Evolutionary conservation across 2,329 filamentous ascomycete genomes (phyloP), one percentile per base, ranked within the genome.

Genomic region (Hypocreales sp.): DNA sequence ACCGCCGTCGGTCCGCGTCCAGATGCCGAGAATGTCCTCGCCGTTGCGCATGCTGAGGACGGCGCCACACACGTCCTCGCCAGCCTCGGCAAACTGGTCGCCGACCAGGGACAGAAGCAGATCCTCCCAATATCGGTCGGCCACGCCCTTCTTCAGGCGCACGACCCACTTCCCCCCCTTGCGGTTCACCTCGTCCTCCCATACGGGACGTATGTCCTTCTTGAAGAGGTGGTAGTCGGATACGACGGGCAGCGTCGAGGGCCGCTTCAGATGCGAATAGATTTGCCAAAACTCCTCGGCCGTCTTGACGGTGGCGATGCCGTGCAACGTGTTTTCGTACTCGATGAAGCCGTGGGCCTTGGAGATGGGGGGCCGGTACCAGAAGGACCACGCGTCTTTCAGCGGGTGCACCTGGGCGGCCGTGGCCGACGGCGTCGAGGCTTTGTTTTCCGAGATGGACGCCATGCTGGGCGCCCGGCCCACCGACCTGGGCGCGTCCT

Each of bases 151-250:
- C 69, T 93, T 94, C 49, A 98, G 61, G 39, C 87, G 71, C 50
- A 98, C 76, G 38, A 94, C 86, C 87, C 87, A 98, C 59, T 98
- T 98, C 27, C 90, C 90, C 29, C 90, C 90, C 40, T 76, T 79
- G 53, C 83, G 90, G 58, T 98, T 98, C 50, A 92, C 83, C 25
- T 93, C 84, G 42, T 98, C 90, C 54, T 98, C 90, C 90, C 90
- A 98, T 41, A 98, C 90, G 14, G 90, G 90, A 34, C 90, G 75
- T 35, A 98, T 86, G 29, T 86, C 87, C 47, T 90, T 84, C 56
- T 90, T 92, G 64, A 98, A 98, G 33, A 98, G 77, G 51, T 98
- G 90, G 49, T 94, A 98, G 55, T 98, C 90, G 15, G 86, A 94
- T 17, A 95, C 87, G 5, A 87, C 76, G 6, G 87, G 87, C 31